These are phyloP conservation scores for Aspergillus novofumigatus DNA, from an alignment of 2,329 filamentous ascomycete genomes.

Conservation along the genomic window DNA sequence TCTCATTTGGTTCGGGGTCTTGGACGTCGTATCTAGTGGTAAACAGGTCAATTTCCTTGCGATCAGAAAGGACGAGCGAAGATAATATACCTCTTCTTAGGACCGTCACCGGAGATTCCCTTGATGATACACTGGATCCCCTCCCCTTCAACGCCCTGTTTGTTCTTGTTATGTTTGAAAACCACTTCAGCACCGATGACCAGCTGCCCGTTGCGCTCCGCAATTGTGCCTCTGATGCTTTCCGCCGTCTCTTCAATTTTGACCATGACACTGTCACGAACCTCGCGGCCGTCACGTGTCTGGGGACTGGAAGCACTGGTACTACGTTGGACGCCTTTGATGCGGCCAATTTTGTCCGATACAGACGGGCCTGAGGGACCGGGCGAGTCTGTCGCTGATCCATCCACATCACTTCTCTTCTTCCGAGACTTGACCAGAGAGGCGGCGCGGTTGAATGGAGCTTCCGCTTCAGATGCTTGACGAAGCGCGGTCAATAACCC, in stretches of 20 bases:
- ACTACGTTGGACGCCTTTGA: conserved; percentile 41
- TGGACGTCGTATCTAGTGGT: conserved; percentile 66
- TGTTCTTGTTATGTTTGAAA: conserved; percentile 49
- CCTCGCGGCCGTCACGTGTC: conserved; percentile 34
- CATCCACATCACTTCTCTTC: conserved; percentile 43
- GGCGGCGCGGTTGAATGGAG: conserved; percentile 34
- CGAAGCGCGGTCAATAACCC: conserved; percentile 48
- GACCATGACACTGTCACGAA: conserved; percentile 32
- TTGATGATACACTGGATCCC: conserved; percentile 74
- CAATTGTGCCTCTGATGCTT: conserved; percentile 40
- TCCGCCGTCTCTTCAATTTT: conserved; percentile 43
- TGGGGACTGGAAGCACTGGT: conserved; percentile 41
- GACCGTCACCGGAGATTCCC: conserved; percentile 66
- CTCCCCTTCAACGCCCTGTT: conserved; percentile 48
- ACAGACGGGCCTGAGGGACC: conserved; percentile 36
- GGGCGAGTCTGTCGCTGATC: conserved; percentile 43
- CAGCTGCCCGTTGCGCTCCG: conserved; percentile 43
- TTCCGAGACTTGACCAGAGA: conserved; percentile 43
- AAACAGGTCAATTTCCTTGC: conserved; percentile 12
- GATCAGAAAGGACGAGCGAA: conserved; percentile 1
- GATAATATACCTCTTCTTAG: conserved; percentile 56
- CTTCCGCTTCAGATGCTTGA: conserved; percentile 45
- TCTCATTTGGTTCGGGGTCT: conserved; percentile 72
- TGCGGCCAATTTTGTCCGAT: conserved; percentile 41
- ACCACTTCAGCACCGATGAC: conserved; percentile 48